Percentiles rank a stretch among this genome's conserved stretches.
phyloP scores from a whole-genome alignment of 2,329 filamentous ascomycete species.

The Biscogniauxia mediterranea region DNA sequence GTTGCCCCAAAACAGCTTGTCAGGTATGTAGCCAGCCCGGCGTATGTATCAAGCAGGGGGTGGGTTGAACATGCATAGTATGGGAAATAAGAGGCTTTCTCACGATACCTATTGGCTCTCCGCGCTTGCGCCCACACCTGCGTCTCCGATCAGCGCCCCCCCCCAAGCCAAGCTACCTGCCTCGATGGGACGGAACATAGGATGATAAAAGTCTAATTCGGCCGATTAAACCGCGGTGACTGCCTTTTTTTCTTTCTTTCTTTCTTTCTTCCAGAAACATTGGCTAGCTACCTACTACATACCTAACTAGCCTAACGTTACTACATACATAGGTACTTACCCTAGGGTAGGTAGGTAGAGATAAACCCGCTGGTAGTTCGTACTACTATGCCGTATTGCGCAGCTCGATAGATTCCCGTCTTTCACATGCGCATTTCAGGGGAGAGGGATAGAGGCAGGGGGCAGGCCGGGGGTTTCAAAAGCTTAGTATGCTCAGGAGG shows the following conservation, averaged over 20 bases:
- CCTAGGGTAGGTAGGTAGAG: no score
- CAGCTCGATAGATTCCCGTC: neutral
- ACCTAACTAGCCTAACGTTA: no score
- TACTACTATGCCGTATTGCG: neutral
- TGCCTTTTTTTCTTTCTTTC: no score
- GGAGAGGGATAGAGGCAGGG: neutral
- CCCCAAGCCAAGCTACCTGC: slow-evolving; percentile 13
- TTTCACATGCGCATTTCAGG: neutral
- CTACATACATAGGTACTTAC: no score
- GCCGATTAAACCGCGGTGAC: slow-evolving; percentile 6
- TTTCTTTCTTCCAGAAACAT: neutral
- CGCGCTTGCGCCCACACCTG: slow-evolving; percentile 12
- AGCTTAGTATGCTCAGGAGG: no score
- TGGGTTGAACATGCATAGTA: slow-evolving; percentile 10
- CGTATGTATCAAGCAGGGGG: neutral
- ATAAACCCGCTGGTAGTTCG: no score
- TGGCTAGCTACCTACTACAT: neutral
- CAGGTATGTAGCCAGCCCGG: neutral
- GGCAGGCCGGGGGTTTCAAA: no score
- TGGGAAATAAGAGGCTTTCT: slow-evolving; percentile 9
- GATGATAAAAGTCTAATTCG: no score
- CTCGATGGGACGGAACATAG: slow-evolving; percentile 15
- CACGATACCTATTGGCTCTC: slow-evolving; percentile 14
- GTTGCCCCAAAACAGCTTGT: slow-evolving; percentile 18
- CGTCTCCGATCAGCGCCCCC: slow-evolving; percentile 9